Conservation (phyloP, 108 stramenopile genomes). For the Nitzschia sp. region DNA sequence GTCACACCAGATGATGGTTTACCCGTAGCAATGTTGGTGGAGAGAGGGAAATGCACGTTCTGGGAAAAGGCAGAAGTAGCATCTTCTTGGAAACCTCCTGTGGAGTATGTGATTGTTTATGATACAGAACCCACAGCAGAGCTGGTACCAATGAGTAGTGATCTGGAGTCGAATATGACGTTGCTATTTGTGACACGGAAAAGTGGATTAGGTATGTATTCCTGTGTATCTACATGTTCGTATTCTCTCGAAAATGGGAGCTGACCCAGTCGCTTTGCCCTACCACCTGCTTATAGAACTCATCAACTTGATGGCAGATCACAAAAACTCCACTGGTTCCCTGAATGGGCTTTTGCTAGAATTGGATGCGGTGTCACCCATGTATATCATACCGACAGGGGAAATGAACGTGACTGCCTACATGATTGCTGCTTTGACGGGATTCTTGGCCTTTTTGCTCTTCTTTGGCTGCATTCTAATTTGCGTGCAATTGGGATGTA, state of each 20-base stretch:
- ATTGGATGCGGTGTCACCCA: constrained; percentile 14
- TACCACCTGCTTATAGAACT: not conserved
- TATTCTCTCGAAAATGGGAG: too few relatives aligned
- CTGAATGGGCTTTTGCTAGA: constrained; percentile 9
- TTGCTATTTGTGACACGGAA: constrained; percentile 35
- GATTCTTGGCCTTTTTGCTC: constrained; percentile 37
- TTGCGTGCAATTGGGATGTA: constrained; percentile 35
- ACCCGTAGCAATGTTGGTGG: constrained; percentile 53
- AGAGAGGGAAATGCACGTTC: constrained; percentile 60
- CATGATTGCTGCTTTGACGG: constrained; percentile 32
- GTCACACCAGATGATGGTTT: constrained; percentile 17
- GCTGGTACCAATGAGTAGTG: constrained; percentile 39
- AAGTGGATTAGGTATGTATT: constrained; percentile 32
- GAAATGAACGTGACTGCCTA: constrained; percentile 19
- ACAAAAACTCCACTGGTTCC: not conserved
- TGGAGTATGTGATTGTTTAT: constrained; percentile 34
- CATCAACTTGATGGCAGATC: not conserved
- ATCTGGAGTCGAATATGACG: constrained; percentile 11
- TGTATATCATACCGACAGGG: not conserved
- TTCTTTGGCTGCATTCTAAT: constrained; percentile 42
- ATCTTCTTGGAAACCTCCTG: constrained; percentile 6
- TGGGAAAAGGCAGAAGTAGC: constrained; percentile 59
- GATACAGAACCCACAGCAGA: constrained; percentile 16
- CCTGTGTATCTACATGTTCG: too few relatives aligned
- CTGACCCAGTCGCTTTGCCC: too few relatives aligned